These are phyloP conservation scores for Scedosporium aurantiacum DNA, from an alignment of 2,329 filamentous ascomycete genomes.

Conservation along the genomic window DNA sequence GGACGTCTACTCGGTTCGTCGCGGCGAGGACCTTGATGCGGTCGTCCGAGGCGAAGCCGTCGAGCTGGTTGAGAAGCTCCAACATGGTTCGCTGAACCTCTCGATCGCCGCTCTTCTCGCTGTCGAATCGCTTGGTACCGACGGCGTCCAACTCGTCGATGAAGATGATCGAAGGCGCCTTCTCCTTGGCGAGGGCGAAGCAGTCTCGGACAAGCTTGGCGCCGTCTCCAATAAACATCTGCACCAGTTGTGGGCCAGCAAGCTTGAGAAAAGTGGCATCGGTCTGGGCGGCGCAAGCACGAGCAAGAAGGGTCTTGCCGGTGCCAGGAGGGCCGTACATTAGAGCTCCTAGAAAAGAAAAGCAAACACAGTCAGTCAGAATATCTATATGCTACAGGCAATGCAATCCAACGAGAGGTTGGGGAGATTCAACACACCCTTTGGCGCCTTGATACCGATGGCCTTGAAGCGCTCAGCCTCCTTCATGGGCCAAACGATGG, in stretches of 20 bases:
- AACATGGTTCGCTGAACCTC: slow-evolving; percentile 99
- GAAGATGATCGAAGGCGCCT: slow-evolving; percentile 98
- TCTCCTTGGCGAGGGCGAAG: slow-evolving; percentile 96
- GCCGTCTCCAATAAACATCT: slow-evolving; percentile 99
- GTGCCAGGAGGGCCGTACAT: slow-evolving; percentile 96
- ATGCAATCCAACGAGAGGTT: not conserved
- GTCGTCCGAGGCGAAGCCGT: slow-evolving; percentile 94
- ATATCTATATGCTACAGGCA: not conserved
- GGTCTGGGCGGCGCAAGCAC: slow-evolving; percentile 94
- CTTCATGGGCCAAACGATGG: slow-evolving; percentile 99
- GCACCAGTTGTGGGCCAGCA: slow-evolving; percentile 90
- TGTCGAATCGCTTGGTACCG: slow-evolving; percentile 98
- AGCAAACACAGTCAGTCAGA: not conserved
- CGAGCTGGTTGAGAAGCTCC: slow-evolving; percentile 94
- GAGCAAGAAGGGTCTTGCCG: slow-evolving; percentile 82
- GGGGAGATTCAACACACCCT: slow-evolving; percentile 52
- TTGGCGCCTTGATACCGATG: slow-evolving; percentile 98
- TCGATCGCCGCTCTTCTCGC: slow-evolving; percentile 92
- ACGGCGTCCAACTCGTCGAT: slow-evolving; percentile 97
- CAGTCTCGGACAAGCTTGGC: slow-evolving; percentile 96
- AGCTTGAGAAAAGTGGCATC: slow-evolving; percentile 98
- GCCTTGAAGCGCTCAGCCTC: slow-evolving; percentile 98
- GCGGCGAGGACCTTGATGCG: slow-evolving; percentile 93
- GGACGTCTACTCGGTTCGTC: slow-evolving; percentile 87
- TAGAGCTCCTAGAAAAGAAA: slow-evolving; percentile 57